A percentile compares a stretch with the other conserved stretches of the same genome.
Evolutionary conservation across 2,329 filamentous ascomycete species (phyloP).

Genomic region (Venturia aucupariae): DNA sequence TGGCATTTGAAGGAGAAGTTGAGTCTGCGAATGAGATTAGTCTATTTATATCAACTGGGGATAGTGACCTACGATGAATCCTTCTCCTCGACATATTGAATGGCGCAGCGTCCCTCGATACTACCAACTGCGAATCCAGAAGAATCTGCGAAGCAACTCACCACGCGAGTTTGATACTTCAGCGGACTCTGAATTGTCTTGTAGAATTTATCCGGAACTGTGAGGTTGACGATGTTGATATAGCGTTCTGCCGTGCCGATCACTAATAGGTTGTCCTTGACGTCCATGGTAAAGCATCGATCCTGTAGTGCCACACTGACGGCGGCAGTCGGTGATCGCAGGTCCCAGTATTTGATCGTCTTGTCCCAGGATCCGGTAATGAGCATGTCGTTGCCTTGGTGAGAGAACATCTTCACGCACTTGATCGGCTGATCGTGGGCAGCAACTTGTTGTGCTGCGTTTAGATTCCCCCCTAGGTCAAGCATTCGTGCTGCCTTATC

Average conservation of each 20-base stretch:
- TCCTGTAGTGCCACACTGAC: slow-evolving; percentile 62
- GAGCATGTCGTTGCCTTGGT: slow-evolving; percentile 64
- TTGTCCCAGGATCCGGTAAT: slow-evolving; percentile 92
- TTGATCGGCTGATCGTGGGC: slow-evolving; percentile 78
- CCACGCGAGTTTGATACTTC: slow-evolving; percentile 95
- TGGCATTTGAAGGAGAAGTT: slow-evolving; percentile 99
- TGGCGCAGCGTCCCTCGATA: slow-evolving; percentile 94
- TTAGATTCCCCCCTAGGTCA: slow-evolving; percentile 49
- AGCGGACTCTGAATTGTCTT: slow-evolving; percentile 93
- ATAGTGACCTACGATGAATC: slow-evolving; percentile 49
- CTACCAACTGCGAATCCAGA: slow-evolving; percentile 90
- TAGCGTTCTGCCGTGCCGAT: slow-evolving; percentile 90
- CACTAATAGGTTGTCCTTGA: slow-evolving; percentile 79
- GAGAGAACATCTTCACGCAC: slow-evolving; percentile 55
- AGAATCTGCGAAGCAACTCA: slow-evolving; percentile 89
- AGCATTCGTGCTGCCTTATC: slow-evolving; percentile 87
- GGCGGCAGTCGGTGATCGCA: slow-evolving; percentile 56
- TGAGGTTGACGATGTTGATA: slow-evolving; percentile 87
- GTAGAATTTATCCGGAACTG: slow-evolving; percentile 78
- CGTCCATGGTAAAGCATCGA: slow-evolving; percentile 84
- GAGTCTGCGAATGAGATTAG: slow-evolving; percentile 33
- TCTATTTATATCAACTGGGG: not conserved
- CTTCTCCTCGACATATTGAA: slow-evolving; percentile 97
- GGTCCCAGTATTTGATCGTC: slow-evolving; percentile 82
- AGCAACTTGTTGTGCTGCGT: slow-evolving; percentile 54